Evolutionary conservation across 768 basidiomycete species (phyloP), one percentile per base, ranked within the genome.

Genomic region (Clitopilus passeckerianus): DNA sequence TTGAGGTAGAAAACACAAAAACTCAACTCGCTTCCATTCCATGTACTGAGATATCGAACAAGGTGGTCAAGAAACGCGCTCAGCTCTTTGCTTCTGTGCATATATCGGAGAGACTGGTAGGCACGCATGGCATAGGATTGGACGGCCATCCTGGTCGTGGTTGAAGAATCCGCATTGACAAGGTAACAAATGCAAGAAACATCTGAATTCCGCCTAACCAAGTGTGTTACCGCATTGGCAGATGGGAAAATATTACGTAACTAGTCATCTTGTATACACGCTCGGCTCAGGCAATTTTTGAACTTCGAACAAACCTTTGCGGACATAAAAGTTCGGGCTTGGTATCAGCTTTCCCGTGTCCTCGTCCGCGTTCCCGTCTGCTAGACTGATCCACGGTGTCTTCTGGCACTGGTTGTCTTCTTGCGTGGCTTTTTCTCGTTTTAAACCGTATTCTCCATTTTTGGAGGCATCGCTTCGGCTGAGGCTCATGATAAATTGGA

Each of bases 321-420:
- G 86, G 90, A 93, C 91, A 85, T 71, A 83, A 90, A 90, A 93
- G 91, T 93, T 93, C 91, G 91, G 89, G 83, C 91, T 81, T 70
- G 90, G 87, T 75, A 71, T 75, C 79, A 87, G 85, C 83, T 82
- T 74, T 80, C 83, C 86, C 87, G 86, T 83, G 83, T 91, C 85
- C 90, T 85, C 84, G 90, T 84, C 88, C 91, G 91, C 91, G 91
- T 93, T 91, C 90, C 90, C 89, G 90, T 91, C 87, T 84, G 81
- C 89, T 80, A 91, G 82, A 91, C 37, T 62, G 67, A 85, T 59
- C 72, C 72, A 58, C 75, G 73, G 76, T 71, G 70, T 70, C 60
- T 34, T 66, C 34, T 57, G 66, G 70, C 63, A 66, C 70, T 65
- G 75, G 75, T 53, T 64, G 67, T 66, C 59, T 66, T 64, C 64